Percentiles rank a stretch among this genome's conserved stretches.
Conservation (phyloP, 177 flowering plant genomes). For the Vitis hybrid region DNA sequence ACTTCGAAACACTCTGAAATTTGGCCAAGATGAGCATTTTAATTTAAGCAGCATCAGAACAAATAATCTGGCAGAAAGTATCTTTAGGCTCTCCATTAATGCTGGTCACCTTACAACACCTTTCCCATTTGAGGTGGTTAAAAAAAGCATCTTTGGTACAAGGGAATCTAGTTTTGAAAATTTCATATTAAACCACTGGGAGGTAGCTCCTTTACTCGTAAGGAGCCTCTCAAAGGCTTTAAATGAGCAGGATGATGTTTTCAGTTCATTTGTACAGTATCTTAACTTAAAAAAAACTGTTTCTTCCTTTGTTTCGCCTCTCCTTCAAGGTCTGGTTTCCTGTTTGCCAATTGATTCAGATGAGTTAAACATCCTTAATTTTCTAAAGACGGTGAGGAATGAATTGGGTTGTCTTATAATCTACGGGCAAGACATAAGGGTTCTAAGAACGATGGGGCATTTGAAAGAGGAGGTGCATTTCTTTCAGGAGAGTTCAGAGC, state of each 20-base stretch:
- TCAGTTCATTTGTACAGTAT: constrained; percentile 31
- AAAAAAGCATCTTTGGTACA: constrained; percentile 43
- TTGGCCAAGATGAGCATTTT: constrained; percentile 5
- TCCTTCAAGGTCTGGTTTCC: constrained; percentile 49
- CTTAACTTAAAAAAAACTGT: constrained; percentile 22
- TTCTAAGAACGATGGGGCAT: constrained; percentile 41
- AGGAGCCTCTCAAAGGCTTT: constrained; percentile 18
- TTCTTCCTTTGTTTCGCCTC: constrained; percentile 35
- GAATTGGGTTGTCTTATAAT: constrained; percentile 53
- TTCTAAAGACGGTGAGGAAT: constrained; percentile 46
- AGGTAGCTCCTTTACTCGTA: constrained; percentile 45
- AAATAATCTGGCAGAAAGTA: constrained; percentile 54
- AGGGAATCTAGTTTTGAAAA: constrained; percentile 31
- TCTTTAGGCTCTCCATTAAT: constrained; percentile 65
- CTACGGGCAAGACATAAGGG: constrained; percentile 69
- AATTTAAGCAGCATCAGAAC: constrained; percentile 23
- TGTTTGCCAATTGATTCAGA: constrained; percentile 70
- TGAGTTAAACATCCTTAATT: constrained; percentile 55
- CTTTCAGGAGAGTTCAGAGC: constrained; percentile 19
- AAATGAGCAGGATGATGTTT: constrained; percentile 23
- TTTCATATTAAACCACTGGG: constrained; percentile 59
- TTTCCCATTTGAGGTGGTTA: constrained; percentile 21
- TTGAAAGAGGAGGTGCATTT: constrained; percentile 52
- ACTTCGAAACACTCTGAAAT: constrained; percentile 6
- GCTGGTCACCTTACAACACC: constrained; percentile 7